phyloP scores from a whole-genome alignment of 495 filamentous ascomycete genomes.

The Physcia stellaris region DNA sequence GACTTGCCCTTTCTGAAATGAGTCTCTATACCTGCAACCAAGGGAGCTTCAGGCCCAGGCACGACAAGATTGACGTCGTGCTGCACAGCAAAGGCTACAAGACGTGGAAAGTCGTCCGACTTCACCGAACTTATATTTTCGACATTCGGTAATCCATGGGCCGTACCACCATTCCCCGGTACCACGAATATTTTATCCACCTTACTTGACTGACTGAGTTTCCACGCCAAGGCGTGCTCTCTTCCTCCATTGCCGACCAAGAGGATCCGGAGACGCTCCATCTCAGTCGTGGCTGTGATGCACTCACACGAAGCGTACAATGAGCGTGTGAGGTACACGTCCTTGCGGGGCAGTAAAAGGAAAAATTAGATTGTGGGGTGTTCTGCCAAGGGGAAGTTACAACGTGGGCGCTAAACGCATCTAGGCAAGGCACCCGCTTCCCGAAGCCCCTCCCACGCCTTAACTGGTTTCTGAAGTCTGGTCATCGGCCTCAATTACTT shows the following conservation, averaged over 20 bases:
- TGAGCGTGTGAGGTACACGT: too few species aligned
- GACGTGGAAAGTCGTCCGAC: slow-evolving; percentile 59
- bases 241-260: slow-evolving; percentile 87
- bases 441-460: too few species aligned
- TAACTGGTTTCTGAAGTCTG: too few species aligned
- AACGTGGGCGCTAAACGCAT: too few species aligned
- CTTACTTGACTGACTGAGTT: slow-evolving; percentile 60
- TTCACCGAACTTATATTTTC: slow-evolving; percentile 54
- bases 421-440: too few species aligned
- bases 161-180: slow-evolving; percentile 84
- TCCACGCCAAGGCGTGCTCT: slow-evolving; percentile 94
- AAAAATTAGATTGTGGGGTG: too few species aligned
- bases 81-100: slow-evolving; percentile 61
- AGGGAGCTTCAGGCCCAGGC: slow-evolving; percentile 81
- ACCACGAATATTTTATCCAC: slow-evolving; percentile 35
- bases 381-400: too few species aligned
- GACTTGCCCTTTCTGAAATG: slow-evolving; percentile 53
- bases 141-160: slow-evolving; percentile 45
- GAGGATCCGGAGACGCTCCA: slow-evolving; percentile 41
- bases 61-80: slow-evolving; percentile 72
- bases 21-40: slow-evolving; percentile 81
- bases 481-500: too few species aligned
- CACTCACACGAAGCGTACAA: too few species aligned
- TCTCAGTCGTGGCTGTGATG: neutral
- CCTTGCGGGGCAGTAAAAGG: too few species aligned